Base-by-base conservation (phyloP, 352 stramenopile genomes). In the Lagenidium giganteum region DNA sequence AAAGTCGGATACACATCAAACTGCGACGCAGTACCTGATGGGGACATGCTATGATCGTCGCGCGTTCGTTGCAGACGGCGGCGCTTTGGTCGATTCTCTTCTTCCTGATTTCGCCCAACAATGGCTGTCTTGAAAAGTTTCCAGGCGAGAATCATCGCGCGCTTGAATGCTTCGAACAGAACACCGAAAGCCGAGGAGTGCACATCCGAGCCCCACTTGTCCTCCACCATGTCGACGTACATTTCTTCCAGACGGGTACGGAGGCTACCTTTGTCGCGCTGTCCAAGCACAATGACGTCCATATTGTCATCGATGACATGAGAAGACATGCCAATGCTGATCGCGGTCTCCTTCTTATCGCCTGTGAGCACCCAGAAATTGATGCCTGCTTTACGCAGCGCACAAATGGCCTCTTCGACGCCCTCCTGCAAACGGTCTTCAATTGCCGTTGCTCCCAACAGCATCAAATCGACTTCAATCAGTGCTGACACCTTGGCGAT, bases 341-440 rank as follows among this genome's bases (percentile, higher is more conserved):
- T 54, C 8, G 83, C 83, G 2, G 83, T 94, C 57, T 94, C 83
- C 52, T 92, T 93, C 43, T 94, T 94, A 61, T 94, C 83, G 20
- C 83, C 94, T 0, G 94, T 98, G 21, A 98, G 70, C 22, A 98
- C 88, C 94, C 94, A 98, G 32, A 97, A 87, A 47, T 98, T 98
- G 52, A 98, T 97, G 3, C 92, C 93, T 7, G 94, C 93, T 36
- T 96, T 90, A 8, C 78, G 64, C 24, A 98, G 61, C n/a, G 92
- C 74, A 31, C 64, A 79, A 57, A 98, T 97, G 12, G 81, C 95
- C 36, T 97, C 82, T 18, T 94, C 81, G 2, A 98, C 94, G 8
- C 87, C 85, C 23, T 97, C 87, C 42, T 97, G 92, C 14, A 98
- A 61, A 25, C 84, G 77, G 47, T 97, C 91, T 60, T 97, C 91